Evolutionary conservation across 2,329 filamentous ascomycete species (phyloP).

Genomic region (Calcarisporium arbuscula): DNA sequence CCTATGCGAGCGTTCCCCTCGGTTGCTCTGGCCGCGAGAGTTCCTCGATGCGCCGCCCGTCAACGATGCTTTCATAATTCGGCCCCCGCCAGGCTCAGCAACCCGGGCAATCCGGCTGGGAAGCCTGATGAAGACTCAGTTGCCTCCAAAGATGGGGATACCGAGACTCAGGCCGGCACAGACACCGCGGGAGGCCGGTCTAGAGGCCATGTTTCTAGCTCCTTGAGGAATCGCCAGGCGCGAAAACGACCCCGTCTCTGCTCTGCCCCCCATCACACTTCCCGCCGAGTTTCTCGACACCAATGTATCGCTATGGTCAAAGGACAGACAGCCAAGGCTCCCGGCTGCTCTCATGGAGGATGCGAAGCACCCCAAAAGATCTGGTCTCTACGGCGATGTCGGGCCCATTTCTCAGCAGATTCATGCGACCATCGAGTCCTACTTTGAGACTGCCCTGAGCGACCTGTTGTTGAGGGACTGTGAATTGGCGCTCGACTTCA

Average conservation of each 20-base stretch:
- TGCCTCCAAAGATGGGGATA: constrained; percentile 19
- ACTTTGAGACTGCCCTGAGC: constrained; percentile 24
- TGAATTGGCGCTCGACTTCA: constrained; percentile 13
- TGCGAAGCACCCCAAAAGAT: constrained; percentile 22
- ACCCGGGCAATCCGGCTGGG: constrained; percentile 14
- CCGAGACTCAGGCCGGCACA: constrained; percentile 19
- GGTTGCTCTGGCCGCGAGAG: constrained; percentile 17
- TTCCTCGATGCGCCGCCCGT: constrained; percentile 9
- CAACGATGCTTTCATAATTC: constrained; percentile 14
- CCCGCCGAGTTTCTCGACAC: constrained; percentile 50
- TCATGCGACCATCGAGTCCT: constrained; percentile 21
- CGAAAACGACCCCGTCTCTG: constrained; percentile 27
- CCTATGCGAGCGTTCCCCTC: constrained; percentile 22
- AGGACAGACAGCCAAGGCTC: constrained; percentile 19
- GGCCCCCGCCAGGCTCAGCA: constrained; percentile 13
- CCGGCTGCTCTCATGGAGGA: constrained; percentile 26
- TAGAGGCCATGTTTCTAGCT: constrained; percentile 16
- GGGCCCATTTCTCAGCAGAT: constrained; percentile 15
- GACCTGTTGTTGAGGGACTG: constrained; percentile 12
- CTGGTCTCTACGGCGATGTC: constrained; percentile 20
- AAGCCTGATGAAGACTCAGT: constrained; percentile 21
- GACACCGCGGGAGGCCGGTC: constrained; percentile 21
- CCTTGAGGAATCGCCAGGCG: constrained; percentile 23
- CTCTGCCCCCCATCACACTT: constrained; percentile 46
- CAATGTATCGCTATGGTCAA: constrained; percentile 34